Evolutionary conservation across 306 rosid species (phyloP), one percentile per base, ranked within the genome.

Genomic region (Hylodesmum podocarpum): DNA sequence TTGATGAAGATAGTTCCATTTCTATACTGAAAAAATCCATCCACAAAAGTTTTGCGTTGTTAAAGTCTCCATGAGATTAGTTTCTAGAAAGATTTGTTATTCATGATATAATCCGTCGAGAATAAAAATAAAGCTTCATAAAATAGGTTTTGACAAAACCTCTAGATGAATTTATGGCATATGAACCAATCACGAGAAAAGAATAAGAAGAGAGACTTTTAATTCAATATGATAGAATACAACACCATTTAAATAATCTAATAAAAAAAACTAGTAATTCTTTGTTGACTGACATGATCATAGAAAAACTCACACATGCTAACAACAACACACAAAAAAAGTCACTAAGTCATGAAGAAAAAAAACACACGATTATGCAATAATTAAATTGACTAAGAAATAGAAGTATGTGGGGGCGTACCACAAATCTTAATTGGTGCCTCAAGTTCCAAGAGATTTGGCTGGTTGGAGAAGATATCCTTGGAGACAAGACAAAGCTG

Each of bases 351-450:
- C 40, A 78, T 29, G 80, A 68, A 13, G 80, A 68, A 13, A 51
- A 65, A 31, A 65, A 27, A 77, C 41, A 47, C 41, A 39, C 0
- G 73, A 41, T 34, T 0, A 59, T n/a, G 15, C 0, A 61, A 51
- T 3, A 37, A 62, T 18, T 3, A 49, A 59, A 28, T n/a, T 6
- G 16, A 36, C 24, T 37, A 43, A 25, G 22, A 59, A 73, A 70
- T 9, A 80, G 59, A 54, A 58, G 27, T 25, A 73, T 5, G 49
- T 43, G 67, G 70, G 14, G 12, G 22, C 2, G 5, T 89, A 94
- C 98, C 98, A 82, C 98, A 94, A 49, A 94, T 94, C 82, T 89
- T 90, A 78, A 91, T 54, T 7, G 98, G 97, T 22, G 96, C 96
- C 41, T 90, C 95, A 39, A 94, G 90, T 81, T 91, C 94, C 87